Percentiles rank a stretch among this genome's conserved stretches.
These are phyloP conservation scores for Fusarium vanettenii DNA, from an alignment of 2,329 filamentous ascomycete species.

Conservation along the genomic window DNA sequence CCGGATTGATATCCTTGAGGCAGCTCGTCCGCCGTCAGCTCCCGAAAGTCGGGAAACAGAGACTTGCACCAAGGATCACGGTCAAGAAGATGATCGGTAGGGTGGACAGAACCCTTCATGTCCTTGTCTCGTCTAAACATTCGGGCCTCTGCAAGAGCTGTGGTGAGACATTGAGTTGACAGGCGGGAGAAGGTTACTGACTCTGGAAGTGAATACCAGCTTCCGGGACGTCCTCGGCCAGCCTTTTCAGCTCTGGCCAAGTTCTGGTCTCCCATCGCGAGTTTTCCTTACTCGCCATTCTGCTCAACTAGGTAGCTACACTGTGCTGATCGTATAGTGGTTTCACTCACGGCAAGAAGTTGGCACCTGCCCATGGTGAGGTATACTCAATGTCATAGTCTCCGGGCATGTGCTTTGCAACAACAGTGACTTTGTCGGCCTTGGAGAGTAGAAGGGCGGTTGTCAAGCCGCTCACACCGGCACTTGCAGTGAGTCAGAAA, in stretches of 20 bases:
- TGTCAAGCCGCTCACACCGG: constrained; percentile 62
- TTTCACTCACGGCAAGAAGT: constrained; percentile 69
- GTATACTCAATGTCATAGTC: constrained; percentile 9
- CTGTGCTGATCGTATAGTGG: neutral
- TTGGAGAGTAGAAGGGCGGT: constrained; percentile 50
- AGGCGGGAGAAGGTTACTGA: neutral
- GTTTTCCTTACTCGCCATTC: neutral
- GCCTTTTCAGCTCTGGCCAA: neutral
- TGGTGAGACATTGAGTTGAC: neutral
- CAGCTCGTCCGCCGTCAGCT: neutral
- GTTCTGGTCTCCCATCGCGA: neutral
- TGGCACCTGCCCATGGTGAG: constrained; percentile 5
- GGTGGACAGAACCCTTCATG: neutral
- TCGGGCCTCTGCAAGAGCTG: neutral
- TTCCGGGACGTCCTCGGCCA: neutral
- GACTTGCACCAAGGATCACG: neutral
- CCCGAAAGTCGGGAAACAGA: neutral
- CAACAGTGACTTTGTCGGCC: neutral
- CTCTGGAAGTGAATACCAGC: neutral
- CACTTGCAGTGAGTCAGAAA: constrained; percentile 42
- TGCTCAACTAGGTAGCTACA: neutral
- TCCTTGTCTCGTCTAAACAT: neutral
- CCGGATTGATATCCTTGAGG: constrained; percentile 62
- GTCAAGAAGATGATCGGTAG: neutral
- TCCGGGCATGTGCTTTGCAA: constrained; percentile 8